phyloP scores from a whole-genome alignment of 345 rosid species.

The Microcos paniculata region DNA sequence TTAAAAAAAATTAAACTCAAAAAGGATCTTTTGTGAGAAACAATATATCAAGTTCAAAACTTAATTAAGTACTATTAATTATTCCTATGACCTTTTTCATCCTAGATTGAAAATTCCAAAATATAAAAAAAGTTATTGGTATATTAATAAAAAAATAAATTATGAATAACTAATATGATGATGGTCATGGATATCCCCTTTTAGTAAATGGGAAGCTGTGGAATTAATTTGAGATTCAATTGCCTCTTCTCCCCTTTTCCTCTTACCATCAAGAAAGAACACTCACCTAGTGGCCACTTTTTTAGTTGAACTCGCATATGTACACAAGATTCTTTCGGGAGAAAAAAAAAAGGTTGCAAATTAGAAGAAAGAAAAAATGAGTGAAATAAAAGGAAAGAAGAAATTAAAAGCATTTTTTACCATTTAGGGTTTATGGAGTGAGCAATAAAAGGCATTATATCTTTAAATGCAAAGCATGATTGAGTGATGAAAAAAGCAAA shows the following conservation, averaged over 20 bases:
- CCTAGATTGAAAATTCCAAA: too few species aligned
- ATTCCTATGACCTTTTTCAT: too few species aligned
- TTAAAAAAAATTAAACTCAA: too few species aligned
- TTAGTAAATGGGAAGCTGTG: background rate
- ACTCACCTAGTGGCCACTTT: background rate
- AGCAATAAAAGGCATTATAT: background rate
- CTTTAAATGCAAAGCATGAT: constrained; percentile 1
- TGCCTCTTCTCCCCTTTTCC: too few species aligned
- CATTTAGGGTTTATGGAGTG: constrained; percentile 21
- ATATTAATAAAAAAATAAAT: background rate
- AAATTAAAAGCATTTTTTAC: background rate
- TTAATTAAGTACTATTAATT: too few species aligned
- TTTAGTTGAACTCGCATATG: background rate
- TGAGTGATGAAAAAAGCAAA: background rate
- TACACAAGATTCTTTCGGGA: background rate
- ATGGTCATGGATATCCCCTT: background rate
- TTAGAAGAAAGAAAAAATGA: background rate
- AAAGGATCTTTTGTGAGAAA: too few species aligned
- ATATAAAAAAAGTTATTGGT: too few species aligned
- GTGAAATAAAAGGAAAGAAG: background rate
- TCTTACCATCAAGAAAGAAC: too few species aligned
- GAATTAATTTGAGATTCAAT: background rate
- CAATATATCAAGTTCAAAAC: too few species aligned
- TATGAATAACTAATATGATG: background rate
- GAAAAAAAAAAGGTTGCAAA: background rate